Percentiles rank a stretch among this genome's conserved stretches.
These are phyloP conservation scores for Penicillium sp. DNA, from an alignment of 2,329 filamentous ascomycete species.

Conservation along the genomic window DNA sequence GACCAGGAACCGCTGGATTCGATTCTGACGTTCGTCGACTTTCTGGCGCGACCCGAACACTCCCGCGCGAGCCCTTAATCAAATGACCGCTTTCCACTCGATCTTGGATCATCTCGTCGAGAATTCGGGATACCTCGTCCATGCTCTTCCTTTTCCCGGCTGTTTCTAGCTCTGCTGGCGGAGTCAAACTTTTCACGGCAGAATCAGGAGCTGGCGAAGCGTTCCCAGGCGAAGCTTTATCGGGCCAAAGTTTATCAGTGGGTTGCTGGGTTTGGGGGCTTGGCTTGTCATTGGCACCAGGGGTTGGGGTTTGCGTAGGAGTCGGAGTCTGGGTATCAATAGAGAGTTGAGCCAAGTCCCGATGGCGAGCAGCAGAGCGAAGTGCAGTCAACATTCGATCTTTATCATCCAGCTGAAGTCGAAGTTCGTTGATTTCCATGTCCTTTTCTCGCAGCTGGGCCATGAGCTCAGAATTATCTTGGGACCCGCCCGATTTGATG, in stretches of 20 bases:
- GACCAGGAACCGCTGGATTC: constrained; percentile 29
- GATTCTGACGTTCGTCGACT: constrained; percentile 38
- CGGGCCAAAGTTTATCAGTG: no score
- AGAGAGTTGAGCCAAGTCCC: constrained; percentile 74
- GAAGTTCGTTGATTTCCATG: constrained; percentile 87
- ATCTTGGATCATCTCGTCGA: constrained; percentile 96
- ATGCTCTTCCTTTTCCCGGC: constrained; percentile 67
- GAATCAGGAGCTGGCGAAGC: constrained; percentile 33
- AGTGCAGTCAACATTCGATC: constrained; percentile 90
- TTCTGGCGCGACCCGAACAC: constrained; percentile 63
- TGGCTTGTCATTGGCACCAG: constrained; percentile 35
- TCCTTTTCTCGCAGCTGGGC: constrained; percentile 84
- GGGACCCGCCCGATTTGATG: constrained; percentile 68
- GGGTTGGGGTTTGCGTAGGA: constrained; percentile 18
- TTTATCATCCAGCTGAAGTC: constrained; percentile 88
- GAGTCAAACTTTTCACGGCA: constrained; percentile 36
- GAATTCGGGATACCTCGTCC: constrained; percentile 89
- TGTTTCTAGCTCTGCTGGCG: constrained; percentile 38
- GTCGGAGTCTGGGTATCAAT: constrained; percentile 35
- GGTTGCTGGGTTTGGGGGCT: constrained; percentile 34
- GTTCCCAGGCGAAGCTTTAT: constrained; percentile 23
- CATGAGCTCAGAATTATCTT: constrained; percentile 77
- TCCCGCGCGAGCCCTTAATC: constrained; percentile 69
- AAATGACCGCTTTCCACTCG: constrained; percentile 77
- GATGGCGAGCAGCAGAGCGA: constrained; percentile 80